Conservation (phyloP, 2,329 filamentous ascomycete genomes). For the Exophiala dermatitidis region DNA sequence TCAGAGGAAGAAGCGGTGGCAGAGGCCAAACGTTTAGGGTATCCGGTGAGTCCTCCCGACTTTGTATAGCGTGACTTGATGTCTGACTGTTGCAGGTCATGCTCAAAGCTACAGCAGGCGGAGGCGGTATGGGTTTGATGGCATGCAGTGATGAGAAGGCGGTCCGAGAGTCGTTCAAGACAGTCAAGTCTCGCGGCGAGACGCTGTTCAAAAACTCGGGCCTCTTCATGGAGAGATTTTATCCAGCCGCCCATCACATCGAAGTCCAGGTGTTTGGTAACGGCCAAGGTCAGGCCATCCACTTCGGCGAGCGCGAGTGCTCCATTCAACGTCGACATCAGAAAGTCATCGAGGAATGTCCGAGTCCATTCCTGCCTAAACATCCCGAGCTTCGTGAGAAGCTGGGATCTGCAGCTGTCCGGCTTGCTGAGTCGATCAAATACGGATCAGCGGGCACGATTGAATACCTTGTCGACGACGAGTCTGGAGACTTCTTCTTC, state of each 20-base stretch:
- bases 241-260: constrained; percentile 71
- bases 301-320: constrained; percentile 83
- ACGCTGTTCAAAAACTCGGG: constrained; percentile 78
- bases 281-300: constrained; percentile 66
- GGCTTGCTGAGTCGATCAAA: constrained; percentile 48
- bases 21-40: constrained; percentile 42
- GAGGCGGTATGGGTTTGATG: constrained; percentile 78
- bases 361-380: constrained; percentile 58
- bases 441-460: constrained; percentile 87
- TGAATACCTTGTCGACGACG: constrained; percentile 82
- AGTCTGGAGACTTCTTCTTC: constrained; percentile 68
- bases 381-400: constrained; percentile 54
- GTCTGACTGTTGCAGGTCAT: constrained; percentile 43
- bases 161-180: constrained; percentile 62
- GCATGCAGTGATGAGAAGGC: constrained; percentile 63
- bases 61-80: not conserved
- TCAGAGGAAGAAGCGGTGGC: constrained; percentile 43
- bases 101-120: constrained; percentile 72
- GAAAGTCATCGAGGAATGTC: constrained; percentile 85
- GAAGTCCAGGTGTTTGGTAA: constrained; percentile 91
- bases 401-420: constrained; percentile 62
- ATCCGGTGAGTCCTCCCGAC: constrained; percentile 35
- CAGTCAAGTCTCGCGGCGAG: constrained; percentile 66
- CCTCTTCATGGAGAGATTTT: constrained; percentile 78
- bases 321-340: constrained; percentile 81